These are phyloP conservation scores for Coemansia aciculifera DNA, from an alignment of 192 early-diverging fungal genomes.

Conservation along the genomic window DNA sequence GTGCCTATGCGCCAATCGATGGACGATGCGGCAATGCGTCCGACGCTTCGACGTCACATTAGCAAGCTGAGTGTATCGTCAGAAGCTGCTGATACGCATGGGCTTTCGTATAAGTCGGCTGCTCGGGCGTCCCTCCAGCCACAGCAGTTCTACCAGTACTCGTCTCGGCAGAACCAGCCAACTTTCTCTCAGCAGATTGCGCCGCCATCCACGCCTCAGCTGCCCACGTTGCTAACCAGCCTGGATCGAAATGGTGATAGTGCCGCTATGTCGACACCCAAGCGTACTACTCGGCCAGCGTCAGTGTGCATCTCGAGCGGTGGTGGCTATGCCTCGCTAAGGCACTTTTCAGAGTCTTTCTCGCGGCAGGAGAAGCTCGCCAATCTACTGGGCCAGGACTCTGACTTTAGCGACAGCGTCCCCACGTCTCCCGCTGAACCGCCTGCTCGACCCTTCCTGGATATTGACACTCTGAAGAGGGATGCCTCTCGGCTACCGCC, in stretches of 20 bases:
- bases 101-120: constrained; percentile 9
- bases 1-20: constrained; percentile 45
- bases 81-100: constrained; percentile 24
- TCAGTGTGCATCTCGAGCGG: constrained; percentile 39
- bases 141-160: constrained; percentile 30
- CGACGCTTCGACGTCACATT: constrained; percentile 36
- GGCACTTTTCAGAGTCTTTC: constrained; percentile 28
- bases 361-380: constrained; percentile 51
- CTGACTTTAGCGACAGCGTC: constrained; percentile 35
- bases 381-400: constrained; percentile 31
- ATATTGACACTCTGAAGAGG: constrained; percentile 4
- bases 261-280: not conserved
- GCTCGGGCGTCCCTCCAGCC: constrained; percentile 44
- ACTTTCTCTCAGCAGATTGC: not conserved
- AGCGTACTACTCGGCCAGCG: constrained; percentile 31
- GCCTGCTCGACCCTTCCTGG: constrained; percentile 17
- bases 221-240: not conserved
- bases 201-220: not conserved
- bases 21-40: constrained; percentile 37
- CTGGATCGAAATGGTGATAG: constrained; percentile 14
- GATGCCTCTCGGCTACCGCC: not conserved
- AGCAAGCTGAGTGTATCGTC: constrained; percentile 51
- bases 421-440: constrained; percentile 35
- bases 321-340: constrained; percentile 12
- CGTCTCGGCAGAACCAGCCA: constrained; percentile 17